These are phyloP conservation scores for Diplodia corticola DNA, from an alignment of 2,329 filamentous ascomycete genomes.

Conservation along the genomic window DNA sequence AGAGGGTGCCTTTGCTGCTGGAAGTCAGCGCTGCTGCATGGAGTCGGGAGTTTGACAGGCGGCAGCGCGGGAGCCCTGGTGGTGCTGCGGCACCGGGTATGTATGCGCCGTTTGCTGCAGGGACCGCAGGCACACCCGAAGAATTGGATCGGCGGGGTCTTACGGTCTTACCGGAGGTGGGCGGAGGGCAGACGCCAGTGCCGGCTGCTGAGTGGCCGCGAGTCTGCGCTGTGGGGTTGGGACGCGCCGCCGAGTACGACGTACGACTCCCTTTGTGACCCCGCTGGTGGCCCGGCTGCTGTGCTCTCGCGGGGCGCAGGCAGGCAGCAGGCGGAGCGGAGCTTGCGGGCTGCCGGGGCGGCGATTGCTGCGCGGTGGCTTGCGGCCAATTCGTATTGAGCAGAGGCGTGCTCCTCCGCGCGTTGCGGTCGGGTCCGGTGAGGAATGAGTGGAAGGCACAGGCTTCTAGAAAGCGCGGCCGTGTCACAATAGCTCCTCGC, in stretches of 20 bases:
- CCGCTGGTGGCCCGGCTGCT: background rate
- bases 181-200: background rate
- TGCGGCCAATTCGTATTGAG: constrained; percentile 9
- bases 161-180: constrained; percentile 18
- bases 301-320: background rate
- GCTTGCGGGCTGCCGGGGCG: background rate
- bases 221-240: background rate
- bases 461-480: constrained; percentile 13
- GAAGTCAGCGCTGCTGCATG: constrained; percentile 18
- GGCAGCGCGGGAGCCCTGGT: background rate
- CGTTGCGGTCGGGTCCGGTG: background rate
- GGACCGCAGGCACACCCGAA: constrained; percentile 14
- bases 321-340: background rate
- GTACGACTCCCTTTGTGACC: background rate
- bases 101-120: constrained; percentile 12
- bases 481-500: background rate
- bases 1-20: background rate
- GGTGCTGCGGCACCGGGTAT: background rate
- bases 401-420: background rate
- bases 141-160: constrained; percentile 15
- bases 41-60: constrained; percentile 3
- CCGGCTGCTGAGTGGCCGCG: constrained; percentile 10
- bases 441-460: background rate
- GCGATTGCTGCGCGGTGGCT: constrained; percentile 3
- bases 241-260: background rate